Evolutionary conservation across 257 asterid species (phyloP).

Genomic region (Agastache rugosa): DNA sequence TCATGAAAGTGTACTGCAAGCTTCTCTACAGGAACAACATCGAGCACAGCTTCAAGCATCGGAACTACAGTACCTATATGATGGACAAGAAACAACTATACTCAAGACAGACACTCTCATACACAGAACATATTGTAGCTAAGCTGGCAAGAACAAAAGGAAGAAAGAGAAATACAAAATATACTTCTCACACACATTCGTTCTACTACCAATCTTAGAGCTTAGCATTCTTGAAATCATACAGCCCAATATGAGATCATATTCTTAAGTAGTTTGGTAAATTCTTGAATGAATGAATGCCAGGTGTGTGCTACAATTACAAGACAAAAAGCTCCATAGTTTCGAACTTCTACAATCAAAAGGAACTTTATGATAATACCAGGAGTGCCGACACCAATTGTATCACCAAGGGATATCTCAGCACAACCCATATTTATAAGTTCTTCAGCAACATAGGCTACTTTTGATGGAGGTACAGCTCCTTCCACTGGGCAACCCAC

Average conservation of each 20-base stretch:
- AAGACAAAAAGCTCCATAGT: neutral
- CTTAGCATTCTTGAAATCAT: neutral
- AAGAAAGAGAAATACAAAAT: constrained; percentile 2
- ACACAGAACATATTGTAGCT: constrained; percentile 1
- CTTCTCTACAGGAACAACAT: constrained; percentile 80
- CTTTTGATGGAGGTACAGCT: constrained; percentile 76
- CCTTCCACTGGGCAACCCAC: constrained; percentile 99
- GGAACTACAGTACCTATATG: constrained; percentile 77
- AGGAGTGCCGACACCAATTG: constrained; percentile 96
- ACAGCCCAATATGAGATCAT: constrained; percentile 9
- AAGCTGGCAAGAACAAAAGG: constrained; percentile 18
- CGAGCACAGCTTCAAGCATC: constrained; percentile 87
- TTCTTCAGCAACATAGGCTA: constrained; percentile 85
- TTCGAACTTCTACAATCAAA: constrained; percentile 29
- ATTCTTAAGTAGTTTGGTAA: neutral
- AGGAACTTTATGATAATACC: constrained; percentile 54
- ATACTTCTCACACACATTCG: constrained; percentile 13
- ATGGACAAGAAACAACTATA: constrained; percentile 19
- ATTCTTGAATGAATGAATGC: constrained; percentile 9
- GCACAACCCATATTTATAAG: constrained; percentile 84
- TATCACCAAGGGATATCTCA: constrained; percentile 96
- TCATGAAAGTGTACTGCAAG: constrained; percentile 98
- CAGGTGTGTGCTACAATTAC: neutral
- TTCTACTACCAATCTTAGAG: neutral
- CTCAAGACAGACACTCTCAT: constrained; percentile 2